phyloP scores from a whole-genome alignment of 2,329 filamentous ascomycete species.

The Cercospora berteroae region DNA sequence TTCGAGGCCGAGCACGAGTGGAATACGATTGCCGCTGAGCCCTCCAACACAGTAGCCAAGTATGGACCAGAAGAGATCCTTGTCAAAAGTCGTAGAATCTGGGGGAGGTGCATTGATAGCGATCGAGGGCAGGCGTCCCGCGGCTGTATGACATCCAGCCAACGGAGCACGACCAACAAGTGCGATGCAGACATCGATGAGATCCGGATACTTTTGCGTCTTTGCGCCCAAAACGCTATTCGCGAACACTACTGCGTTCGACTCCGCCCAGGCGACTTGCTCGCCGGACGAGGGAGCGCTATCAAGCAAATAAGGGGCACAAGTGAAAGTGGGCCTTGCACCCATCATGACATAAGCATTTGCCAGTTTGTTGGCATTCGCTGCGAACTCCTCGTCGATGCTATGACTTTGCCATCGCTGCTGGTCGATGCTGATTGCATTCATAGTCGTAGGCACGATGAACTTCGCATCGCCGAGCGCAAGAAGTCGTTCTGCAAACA shows the following conservation, averaged over 20 bases:
- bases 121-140: conserved; percentile 23
- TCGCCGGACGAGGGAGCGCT: conserved; percentile 40
- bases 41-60: conserved; percentile 43
- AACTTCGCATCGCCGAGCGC: conserved; percentile 39
- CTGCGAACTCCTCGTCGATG: conserved; percentile 35
- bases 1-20: conserved; percentile 39
- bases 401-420: conserved; percentile 43
- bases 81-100: conserved; percentile 24
- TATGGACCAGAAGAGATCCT: conserved; percentile 42
- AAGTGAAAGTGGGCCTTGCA: conserved; percentile 45
- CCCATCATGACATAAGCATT: conserved; percentile 45
- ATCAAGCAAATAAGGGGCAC: conserved; percentile 46
- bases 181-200: conserved; percentile 46
- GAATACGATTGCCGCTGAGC: conserved; percentile 36
- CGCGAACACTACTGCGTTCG: conserved; percentile 48
- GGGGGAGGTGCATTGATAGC: conserved; percentile 14
- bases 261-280: conserved; percentile 48
- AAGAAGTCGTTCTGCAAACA: conserved; percentile 40
- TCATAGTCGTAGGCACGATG: conserved; percentile 43
- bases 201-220: conserved; percentile 50
- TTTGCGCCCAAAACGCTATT: conserved; percentile 49
- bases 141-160: conserved; percentile 34
- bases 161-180: conserved; percentile 43
- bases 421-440: conserved; percentile 48
- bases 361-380: conserved; percentile 39